Evolutionary conservation across 805 yeast genomes (phyloP).

Genomic region (Cyberlindnera maritima): DNA sequence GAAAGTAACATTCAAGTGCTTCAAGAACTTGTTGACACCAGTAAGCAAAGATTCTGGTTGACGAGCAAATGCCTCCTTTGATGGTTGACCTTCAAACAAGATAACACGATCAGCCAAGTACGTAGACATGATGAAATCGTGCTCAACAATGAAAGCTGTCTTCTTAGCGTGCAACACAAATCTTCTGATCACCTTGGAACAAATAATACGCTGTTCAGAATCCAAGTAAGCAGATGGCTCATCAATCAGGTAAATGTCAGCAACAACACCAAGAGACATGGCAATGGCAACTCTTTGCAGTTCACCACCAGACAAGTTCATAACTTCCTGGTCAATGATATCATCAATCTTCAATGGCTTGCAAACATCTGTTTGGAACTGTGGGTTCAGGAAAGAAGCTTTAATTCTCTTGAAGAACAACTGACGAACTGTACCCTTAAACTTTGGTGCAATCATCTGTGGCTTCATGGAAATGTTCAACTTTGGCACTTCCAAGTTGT

Average conservation of each 20-base stretch:
- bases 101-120: slow-evolving; percentile 98
- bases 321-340: slow-evolving; percentile 96
- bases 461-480: slow-evolving; percentile 97
- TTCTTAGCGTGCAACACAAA: slow-evolving; percentile 94
- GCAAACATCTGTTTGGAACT: slow-evolving; percentile 96
- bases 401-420: slow-evolving; percentile 94
- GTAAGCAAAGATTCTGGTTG: slow-evolving; percentile 91
- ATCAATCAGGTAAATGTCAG: slow-evolving; percentile 95
- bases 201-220: slow-evolving; percentile 98
- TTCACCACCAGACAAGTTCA: slow-evolving; percentile 98
- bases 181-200: slow-evolving; percentile 97
- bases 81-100: slow-evolving; percentile 95
- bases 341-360: slow-evolving; percentile 93
- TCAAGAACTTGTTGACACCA: slow-evolving; percentile 95
- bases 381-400: slow-evolving; percentile 91
- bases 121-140: slow-evolving; percentile 99
- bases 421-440: slow-evolving; percentile 98
- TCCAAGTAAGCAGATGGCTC: slow-evolving; percentile 99
- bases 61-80: slow-evolving; percentile 79
- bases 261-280: slow-evolving; percentile 87
- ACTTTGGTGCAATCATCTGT: slow-evolving; percentile 97
- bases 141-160: slow-evolving; percentile 99
- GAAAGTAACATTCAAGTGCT: slow-evolving; percentile 95
- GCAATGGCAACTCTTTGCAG: slow-evolving; percentile 99
- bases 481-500: slow-evolving; percentile 75